These are phyloP conservation scores for Fusarium subglutinans DNA, from an alignment of 2,329 filamentous ascomycete species.

Conservation along the genomic window DNA sequence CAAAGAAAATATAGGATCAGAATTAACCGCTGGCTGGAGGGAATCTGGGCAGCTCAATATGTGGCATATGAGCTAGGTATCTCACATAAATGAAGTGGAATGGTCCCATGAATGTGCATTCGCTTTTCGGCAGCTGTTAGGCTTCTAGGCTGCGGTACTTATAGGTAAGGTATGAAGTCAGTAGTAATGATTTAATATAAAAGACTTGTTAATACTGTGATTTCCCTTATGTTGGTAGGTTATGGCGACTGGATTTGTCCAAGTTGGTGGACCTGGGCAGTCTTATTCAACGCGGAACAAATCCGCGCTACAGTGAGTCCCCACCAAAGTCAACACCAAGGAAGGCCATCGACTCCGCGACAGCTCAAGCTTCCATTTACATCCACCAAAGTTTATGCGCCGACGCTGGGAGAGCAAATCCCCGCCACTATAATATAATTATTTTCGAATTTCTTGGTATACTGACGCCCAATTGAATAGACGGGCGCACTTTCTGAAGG, in stretches of 20 bases:
- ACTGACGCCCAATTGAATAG: not conserved
- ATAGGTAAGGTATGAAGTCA: not conserved
- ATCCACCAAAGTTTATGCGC: constrained; percentile 17
- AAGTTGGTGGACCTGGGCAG: not conserved
- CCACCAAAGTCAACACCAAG: constrained; percentile 21
- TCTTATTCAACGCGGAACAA: constrained; percentile 12
- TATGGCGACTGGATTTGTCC: not conserved
- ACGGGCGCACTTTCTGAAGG: not conserved
- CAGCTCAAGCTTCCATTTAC: constrained; percentile 17
- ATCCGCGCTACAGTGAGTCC: constrained; percentile 20
- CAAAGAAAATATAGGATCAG: constrained; percentile 43
- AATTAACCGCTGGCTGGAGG: not conserved
- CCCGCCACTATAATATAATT: not conserved
- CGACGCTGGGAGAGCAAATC: not conserved
- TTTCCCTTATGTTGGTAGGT: not conserved
- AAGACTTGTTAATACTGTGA: not conserved
- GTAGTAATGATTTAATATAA: not conserved
- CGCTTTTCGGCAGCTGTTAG: not conserved
- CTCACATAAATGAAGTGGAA: not conserved
- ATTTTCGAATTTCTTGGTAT: not conserved
- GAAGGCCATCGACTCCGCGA: constrained; percentile 11
- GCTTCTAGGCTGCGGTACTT: no score
- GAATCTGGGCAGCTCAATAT: not conserved
- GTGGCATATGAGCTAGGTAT: not conserved
- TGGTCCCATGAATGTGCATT: not conserved